Evolutionary conservation across 2,329 filamentous ascomycete species (phyloP).

Genomic region (Fusarium caatingaense): DNA sequence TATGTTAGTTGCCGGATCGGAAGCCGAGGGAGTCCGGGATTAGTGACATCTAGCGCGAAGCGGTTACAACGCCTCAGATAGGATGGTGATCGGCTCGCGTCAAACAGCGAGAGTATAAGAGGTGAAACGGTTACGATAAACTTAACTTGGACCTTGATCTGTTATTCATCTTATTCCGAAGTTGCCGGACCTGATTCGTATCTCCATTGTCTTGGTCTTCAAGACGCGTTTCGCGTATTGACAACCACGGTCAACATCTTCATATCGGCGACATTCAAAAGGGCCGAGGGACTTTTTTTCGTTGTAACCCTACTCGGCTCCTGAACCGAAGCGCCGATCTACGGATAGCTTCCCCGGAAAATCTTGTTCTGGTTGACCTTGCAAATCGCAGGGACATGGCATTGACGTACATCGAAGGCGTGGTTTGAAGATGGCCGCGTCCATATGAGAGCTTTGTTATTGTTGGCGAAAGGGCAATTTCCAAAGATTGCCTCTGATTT

Average conservation of each 20-base stretch:
- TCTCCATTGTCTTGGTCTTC: too few species aligned
- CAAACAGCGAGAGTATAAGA: neutral
- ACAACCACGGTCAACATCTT: accelerated
- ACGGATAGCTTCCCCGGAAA: neutral
- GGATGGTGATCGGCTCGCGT: neutral
- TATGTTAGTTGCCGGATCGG: neutral
- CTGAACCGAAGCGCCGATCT: neutral
- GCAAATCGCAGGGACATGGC: neutral
- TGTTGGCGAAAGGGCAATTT: too few species aligned
- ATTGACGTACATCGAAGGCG: neutral
- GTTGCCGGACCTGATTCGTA: too few species aligned
- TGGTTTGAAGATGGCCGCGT: too few species aligned
- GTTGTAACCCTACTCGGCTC: neutral
- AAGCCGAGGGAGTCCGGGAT: neutral
- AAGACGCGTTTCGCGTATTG: too few species aligned
- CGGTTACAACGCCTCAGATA: neutral
- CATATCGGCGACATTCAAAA: neutral
- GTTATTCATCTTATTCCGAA: too few species aligned
- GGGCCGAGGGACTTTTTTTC: neutral
- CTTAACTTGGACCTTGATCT: neutral
- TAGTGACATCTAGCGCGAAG: neutral
- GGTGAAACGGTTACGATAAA: neutral
- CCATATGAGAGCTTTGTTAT: too few species aligned
- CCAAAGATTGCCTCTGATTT: too few species aligned
- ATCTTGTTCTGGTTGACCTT: neutral